Base-by-base conservation (phyloP, 2,329 filamentous ascomycete species). In the Neonectria faginata region DNA sequence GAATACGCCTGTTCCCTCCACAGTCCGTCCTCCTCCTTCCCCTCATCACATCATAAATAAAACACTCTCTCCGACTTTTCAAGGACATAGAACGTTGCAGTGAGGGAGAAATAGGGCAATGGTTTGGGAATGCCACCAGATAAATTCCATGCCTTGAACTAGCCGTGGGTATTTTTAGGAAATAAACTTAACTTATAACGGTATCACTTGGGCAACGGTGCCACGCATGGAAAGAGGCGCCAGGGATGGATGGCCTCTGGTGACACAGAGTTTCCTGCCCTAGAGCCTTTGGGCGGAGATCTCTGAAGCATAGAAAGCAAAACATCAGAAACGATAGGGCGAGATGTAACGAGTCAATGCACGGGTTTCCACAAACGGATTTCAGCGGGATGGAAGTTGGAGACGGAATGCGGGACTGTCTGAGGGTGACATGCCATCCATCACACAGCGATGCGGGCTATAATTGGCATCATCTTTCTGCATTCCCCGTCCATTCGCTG, bases 151-250 rank as follows among this genome's bases (percentile, higher is more conserved):
- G 41, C 53, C 48, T 53, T 63, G 25, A 3, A 25, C 25, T 25
- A 63, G 62, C 62, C 50, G 27, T 41, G 27, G 20, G 31, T 69
- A 69, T 69, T 69, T 69, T 66, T 68, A 66, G 67, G 47, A 69
- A 64, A 27, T 20, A 56, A 29, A 29, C 3, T 20, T 10, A 29
- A 29, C 3, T 20, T 18, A 8, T 18, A n/a, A 14, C 36, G 25
- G n/a, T n/a, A 39, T 39, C 36, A 39, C 14, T 39, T 39, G 29
- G 25, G 31, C 59, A 50, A 45, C 60, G 56, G 50, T 59, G 54
- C 55, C 39, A 62, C 57, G 39, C 54, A 55, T 51, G 36, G 25
- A 58, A 53, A 52, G 53, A 65, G 53, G 50, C 36, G 53, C 48
- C 62, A 60, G 42, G 55, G 56, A 59, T 70, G 52, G 56, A 51